Percentiles rank a stretch among this genome's conserved stretches.
phyloP scores from a whole-genome alignment of 2,329 filamentous ascomycete genomes.

The Colletotrichum karsti region DNA sequence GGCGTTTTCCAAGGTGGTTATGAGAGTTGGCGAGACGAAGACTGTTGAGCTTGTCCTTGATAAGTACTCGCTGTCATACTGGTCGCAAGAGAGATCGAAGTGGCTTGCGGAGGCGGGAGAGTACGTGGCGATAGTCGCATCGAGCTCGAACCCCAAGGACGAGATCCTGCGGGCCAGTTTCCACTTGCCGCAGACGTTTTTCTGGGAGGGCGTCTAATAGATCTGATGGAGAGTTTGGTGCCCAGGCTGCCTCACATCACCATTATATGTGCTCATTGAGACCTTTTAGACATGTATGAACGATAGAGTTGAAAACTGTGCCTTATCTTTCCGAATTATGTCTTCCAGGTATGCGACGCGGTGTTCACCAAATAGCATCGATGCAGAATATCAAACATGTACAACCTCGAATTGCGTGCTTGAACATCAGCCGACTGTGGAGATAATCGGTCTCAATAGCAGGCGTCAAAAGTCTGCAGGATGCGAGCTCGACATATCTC shows the following conservation, averaged over 20 bases:
- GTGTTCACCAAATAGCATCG: too few species aligned
- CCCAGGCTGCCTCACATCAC: too few species aligned
- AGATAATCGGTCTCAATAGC: not conserved
- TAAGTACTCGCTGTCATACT: slow-evolving; percentile 58
- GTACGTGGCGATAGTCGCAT: slow-evolving; percentile 66
- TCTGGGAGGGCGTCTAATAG: slow-evolving; percentile 23
- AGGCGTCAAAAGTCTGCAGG: not conserved
- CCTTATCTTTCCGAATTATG: too few species aligned
- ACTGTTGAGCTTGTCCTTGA: slow-evolving; percentile 57
- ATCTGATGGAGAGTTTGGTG: not conserved
- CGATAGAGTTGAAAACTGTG: too few species aligned
- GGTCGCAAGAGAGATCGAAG: slow-evolving; percentile 71
- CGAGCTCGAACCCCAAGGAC: slow-evolving; percentile 21
- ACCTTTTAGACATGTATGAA: too few species aligned
- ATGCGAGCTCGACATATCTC: slow-evolving; percentile 5
- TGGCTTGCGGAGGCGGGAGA: slow-evolving; percentile 74
- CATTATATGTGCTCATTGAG: too few species aligned
- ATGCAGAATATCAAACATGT: too few species aligned
- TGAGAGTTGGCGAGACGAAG: slow-evolving; percentile 67
- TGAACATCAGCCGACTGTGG: not conserved
- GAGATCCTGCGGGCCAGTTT: slow-evolving; percentile 18
- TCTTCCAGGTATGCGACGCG: too few species aligned
- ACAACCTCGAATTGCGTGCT: not conserved
- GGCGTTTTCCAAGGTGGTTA: slow-evolving; percentile 70
- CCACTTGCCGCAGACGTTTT: slow-evolving; percentile 9